Base-by-base conservation (phyloP, 2,329 filamentous ascomycete species). In the Elsinoe arachidis region DNA sequence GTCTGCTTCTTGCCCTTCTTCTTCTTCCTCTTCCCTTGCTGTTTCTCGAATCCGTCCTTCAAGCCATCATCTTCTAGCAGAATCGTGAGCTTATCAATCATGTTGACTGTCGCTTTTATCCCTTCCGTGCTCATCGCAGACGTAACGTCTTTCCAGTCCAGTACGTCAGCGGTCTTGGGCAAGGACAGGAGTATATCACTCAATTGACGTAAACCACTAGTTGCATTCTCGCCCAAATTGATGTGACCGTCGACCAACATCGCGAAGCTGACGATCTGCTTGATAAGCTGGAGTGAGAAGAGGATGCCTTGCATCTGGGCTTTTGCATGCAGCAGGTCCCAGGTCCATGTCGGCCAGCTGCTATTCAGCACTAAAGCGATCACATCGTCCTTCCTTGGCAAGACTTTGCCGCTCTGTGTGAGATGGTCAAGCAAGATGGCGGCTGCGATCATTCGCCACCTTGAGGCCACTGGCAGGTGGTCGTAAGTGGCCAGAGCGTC, bases 281-380 rank as follows among this genome's bases (percentile, higher is more conserved):
- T 66, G 12, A 76, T 63, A 56, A 76, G 70, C 2, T 74, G 67
- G 0, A 76, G 47, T 0, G 74, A 76, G 59, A 77, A 77, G 5
- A 74, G 64, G 1, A 67, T 66, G 5, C 74, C 73, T 52, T 77
- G 72, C 5, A 73, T 59, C 19, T 73, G 67, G 9, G 73, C 73
- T 5, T 62, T 63, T 5, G 75, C 61, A 23, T 76, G 74, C 5
- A 76, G 58, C 4, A 67, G 67, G 0, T 63, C 59, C 74, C 73
- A 76, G 4, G 61, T 60, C 3, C 60, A 43, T 10, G 21, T 9
- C 7, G 56, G 46, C 41, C 47, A 35, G 12, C 41, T 51, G 5
- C 33, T 43, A 14, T 47, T 56, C 30, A 59, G 41, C n/a, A 61
- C 53, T 4, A 60, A 33, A 17, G 47, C 46, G n/a, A 14, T 56